Percentiles rank a stretch among this genome's conserved stretches.
Conservation (phyloP, 768 basidiomycete species). For the Cytidiella melzeri region DNA sequence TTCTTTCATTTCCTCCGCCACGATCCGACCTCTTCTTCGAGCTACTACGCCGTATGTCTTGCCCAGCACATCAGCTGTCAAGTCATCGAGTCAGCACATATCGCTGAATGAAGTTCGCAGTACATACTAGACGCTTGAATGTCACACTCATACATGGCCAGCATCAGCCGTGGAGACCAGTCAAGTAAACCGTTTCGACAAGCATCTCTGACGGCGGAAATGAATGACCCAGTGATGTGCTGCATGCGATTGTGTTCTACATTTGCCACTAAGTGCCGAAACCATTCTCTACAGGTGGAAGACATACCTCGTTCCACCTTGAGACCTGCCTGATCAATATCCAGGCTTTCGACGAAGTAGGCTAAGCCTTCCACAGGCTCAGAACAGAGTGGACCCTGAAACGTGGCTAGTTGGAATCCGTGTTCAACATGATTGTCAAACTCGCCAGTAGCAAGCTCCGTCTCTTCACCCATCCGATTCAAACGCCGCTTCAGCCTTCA, state of each 20-base stretch:
- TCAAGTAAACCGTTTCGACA: conserved; percentile 88
- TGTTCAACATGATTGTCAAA: conserved; percentile 85
- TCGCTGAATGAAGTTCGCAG: background rate
- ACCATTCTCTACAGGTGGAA: background rate
- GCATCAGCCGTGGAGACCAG: conserved; percentile 95
- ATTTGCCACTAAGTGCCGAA: background rate
- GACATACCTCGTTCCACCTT: conserved; percentile 63
- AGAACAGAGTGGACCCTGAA: conserved; percentile 91
- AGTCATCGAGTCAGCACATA: conserved; percentile 11
- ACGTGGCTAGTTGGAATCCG: conserved; percentile 91
- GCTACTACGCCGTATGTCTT: conserved; percentile 97
- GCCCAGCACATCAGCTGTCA: conserved; percentile 87
- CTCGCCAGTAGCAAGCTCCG: conserved; percentile 31
- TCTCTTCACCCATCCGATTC: conserved; percentile 28
- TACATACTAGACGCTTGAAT: conserved; percentile 93
- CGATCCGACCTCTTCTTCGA: conserved; percentile 82
- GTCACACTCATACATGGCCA: conserved; percentile 98
- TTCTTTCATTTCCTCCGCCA: conserved; percentile 98
- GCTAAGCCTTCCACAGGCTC: conserved; percentile 94
- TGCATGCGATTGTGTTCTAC: conserved; percentile 74
- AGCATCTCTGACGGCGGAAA: conserved; percentile 83
- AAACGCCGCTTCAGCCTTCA: conserved; percentile 45
- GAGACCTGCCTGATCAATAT: conserved; percentile 52
- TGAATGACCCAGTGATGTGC: conserved; percentile 86
- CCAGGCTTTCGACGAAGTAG: conserved; percentile 79